Conservation (phyloP, 1,284 basidiomycete species). For the Cryptococcus wingfieldii region DNA sequence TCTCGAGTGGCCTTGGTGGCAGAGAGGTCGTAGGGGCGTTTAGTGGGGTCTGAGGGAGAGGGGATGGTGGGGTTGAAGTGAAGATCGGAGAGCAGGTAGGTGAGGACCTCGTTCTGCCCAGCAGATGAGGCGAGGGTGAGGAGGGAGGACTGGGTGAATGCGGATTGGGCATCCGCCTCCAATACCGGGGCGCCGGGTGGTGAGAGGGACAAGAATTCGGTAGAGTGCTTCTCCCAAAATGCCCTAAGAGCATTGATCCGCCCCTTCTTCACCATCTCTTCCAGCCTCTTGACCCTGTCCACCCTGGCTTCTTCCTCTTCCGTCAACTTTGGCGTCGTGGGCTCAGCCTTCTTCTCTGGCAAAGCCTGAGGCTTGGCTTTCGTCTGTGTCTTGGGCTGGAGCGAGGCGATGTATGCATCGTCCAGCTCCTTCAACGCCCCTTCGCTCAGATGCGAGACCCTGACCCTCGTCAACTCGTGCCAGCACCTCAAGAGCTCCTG, state of each 20-base stretch:
- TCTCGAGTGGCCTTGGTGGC: conserved; percentile 68
- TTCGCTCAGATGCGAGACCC: conserved; percentile 79
- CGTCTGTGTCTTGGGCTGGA: conserved; percentile 59
- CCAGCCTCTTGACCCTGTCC: conserved; percentile 71
- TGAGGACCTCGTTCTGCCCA: conserved; percentile 71
- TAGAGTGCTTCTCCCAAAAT: conserved; percentile 75
- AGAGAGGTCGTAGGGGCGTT: conserved; percentile 83
- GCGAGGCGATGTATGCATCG: conserved; percentile 76
- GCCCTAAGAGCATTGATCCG: conserved; percentile 71
- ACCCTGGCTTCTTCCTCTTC: conserved; percentile 71
- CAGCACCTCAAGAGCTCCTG: conserved; percentile 85
- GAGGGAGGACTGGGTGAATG: conserved; percentile 55
- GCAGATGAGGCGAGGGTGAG: conserved; percentile 71
- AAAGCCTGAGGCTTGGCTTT: conserved; percentile 34
- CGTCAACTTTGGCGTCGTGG: conserved; percentile 57
- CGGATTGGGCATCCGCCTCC: not conserved
- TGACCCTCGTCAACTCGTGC: conserved; percentile 77
- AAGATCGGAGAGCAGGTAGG: conserved; percentile 76
- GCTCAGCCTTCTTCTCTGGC: conserved; percentile 14
- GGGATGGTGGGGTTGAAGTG: conserved; percentile 74
- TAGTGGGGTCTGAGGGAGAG: conserved; percentile 32
- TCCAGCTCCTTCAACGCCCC: conserved; percentile 79
- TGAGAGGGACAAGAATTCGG: conserved; percentile 49
- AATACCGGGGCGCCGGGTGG: not conserved
- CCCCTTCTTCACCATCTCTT: conserved; percentile 86